Base-by-base conservation (phyloP, 257 asterid genomes). In the Solanum lycopersicoides region DNA sequence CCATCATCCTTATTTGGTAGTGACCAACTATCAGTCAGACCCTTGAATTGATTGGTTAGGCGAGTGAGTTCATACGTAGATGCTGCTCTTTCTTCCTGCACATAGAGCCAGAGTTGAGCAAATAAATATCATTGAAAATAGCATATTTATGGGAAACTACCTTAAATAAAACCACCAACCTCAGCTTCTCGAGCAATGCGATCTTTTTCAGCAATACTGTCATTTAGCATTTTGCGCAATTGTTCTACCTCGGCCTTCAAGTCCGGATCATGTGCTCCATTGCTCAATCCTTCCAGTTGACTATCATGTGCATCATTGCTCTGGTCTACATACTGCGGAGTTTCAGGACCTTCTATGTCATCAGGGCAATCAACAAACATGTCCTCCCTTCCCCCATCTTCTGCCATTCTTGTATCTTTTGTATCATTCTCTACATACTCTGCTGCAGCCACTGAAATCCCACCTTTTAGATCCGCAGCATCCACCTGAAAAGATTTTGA, bases 311-410 rank as follows among this genome's bases (percentile, higher is more conserved):
- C 87, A 75, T 86, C 88, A 83, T 93, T 92, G 89, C 87, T 93
- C 87, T 90, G 96, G 88, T 89, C 98, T 20, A 92, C 91, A 88
- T 23, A 90, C 86, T 90, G 94, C 47, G 89, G 94, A 87, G 95
- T 89, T 82, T 92, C 98, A 39, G 96, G 92, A 90, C 83, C 88
- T 90, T 97, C 98, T 32, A 96, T 95, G 91, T 95, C 98, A 83
- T 97, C 99, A 74, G 98, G 95, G 90, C 99, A 96, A 90, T 97
- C 99, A 87, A 97, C 98, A 92, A 97, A 97, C 93, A 91, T 92
- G 82, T 96, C 99, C 56, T 96, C 98, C 88, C 91, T 93, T 75
- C 88, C 94, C 69, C 89, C 97, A 84, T 95, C 98, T 65, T 96
- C 99, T 69, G 88, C 89, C 20, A 87, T 86, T 91, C 86, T 91